Evolutionary conservation across 352 stramenopile genomes (phyloP), one percentile per base, ranked within the genome.

Genomic region (Globisporangium yorkense): DNA sequence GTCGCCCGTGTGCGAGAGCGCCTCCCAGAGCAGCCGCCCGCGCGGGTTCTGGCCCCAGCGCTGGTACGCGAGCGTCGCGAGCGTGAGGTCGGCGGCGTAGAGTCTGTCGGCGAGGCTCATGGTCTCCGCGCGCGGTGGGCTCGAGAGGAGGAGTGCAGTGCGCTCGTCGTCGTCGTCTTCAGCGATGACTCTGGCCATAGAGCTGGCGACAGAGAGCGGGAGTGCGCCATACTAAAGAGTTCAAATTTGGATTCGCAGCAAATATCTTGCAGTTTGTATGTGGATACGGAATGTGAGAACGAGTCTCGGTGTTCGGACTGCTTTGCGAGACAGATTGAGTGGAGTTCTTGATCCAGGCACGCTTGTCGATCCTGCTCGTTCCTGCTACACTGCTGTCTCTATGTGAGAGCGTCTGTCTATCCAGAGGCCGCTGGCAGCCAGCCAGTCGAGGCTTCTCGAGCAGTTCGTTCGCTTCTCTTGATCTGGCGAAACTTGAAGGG

Each of bases 1-100:
- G 67, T 94, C 84, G 63, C 84, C 79, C 39, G 84, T 85, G 62
- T 91, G 79, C 47, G 78, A 91, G 69, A 92, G 77, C 56, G 88
- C 61, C 59, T 94, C 84, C 80, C 80, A 88, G 47, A 79, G 71
- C n/a, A 86, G 57, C 8, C 78, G 74, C 48, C 62, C 57, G 24
- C 53, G 72, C 27, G 66, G 63, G 53, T 73, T 61, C 44, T 72
- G 72, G 2, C 79, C 80, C 57, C 86, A 90, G 51, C 72, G 71
- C 54, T 86, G 79, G 72, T 87, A 89, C 29, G 84, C 54, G 51
- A 81, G 74, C 65, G 80, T 82, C 59, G 79, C 83, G 67, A 77
- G 70, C 66, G 71, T 84, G 58, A 93, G 68, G 70, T 93, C 84
- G 68, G 88, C 82, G 37, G 77, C 68, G 63, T 90, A 90, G 31